Evolutionary conservation across 108 stramenopile species (phyloP), one percentile per base, ranked within the genome.

Genomic region (Fistulifera solaris): DNA sequence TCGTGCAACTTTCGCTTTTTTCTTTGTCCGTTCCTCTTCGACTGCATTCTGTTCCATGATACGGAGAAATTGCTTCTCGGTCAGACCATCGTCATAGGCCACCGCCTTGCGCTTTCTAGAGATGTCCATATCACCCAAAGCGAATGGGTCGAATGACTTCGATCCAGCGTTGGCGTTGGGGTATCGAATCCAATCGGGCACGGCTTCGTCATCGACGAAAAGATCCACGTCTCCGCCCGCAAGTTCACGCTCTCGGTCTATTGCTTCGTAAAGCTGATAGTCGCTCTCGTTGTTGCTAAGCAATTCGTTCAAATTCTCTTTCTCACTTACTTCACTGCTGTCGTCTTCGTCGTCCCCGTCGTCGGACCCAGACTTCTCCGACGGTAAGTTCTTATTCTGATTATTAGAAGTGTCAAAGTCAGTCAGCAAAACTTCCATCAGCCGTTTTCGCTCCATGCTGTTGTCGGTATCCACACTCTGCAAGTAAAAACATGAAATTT

Each of bases 271-370:
- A 0, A 95, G 66, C 45, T 79, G 61, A 63, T 89, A 83, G 56
- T 97, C 94, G 22, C 70, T 79, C 47, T 92, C 86, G 56, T 89
- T 94, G 62, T 83, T 91, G 42, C 94, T 92, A 54, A 96, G 76
- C 43, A 94, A 78, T 63, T 95, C 94, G 45, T 77, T 76, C 51
- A 89, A 45, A 54, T 87, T 77, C 15, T 81, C 78, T 56, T 73
- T 67, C 46, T 70, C 80, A 48, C 56, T 54, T 24, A 52, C 62
- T 38, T 45, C 76, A 26, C 67, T 73, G 17, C 44, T 41, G 39
- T 71, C 56, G 51, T 87, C 86, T 43, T 75, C 79, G 21, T 59
- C 70, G 55, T 74, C 71, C 22, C 68, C 80, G 15, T 84, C 68
- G 38, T 83, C 84, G 15, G 68, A 64, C 22, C 56, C 67, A 35